These are phyloP conservation scores for Neofusicoccum laricinum DNA, from an alignment of 2,329 filamentous ascomycete species.

Conservation along the genomic window DNA sequence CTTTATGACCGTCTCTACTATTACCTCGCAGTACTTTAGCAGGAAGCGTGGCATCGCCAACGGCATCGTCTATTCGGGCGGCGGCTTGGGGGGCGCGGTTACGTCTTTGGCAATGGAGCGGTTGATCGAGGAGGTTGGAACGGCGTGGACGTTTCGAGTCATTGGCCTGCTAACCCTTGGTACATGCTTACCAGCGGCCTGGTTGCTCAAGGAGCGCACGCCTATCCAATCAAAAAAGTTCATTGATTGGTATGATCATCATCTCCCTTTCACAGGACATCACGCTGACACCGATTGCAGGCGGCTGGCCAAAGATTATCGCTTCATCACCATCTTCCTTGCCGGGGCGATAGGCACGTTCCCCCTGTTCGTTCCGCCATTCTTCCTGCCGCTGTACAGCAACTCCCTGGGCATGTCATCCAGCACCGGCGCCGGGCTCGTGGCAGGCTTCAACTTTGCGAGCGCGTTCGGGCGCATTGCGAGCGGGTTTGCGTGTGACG, in stretches of 20 bases:
- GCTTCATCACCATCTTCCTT: slow-evolving; percentile 54
- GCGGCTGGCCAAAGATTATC: slow-evolving; percentile 52
- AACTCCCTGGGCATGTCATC: slow-evolving; percentile 54
- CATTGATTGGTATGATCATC: slow-evolving; percentile 48
- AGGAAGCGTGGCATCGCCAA: slow-evolving; percentile 55
- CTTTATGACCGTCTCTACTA: slow-evolving; percentile 13
- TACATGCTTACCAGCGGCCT: slow-evolving; percentile 57
- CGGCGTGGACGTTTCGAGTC: slow-evolving; percentile 53
- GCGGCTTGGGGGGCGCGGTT: slow-evolving; percentile 56
- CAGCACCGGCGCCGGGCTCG: slow-evolving; percentile 53
- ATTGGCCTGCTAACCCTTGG: slow-evolving; percentile 52
- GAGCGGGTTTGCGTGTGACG: slow-evolving; percentile 49
- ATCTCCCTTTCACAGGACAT: slow-evolving; percentile 9
- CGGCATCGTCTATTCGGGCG: slow-evolving; percentile 53
- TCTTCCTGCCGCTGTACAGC: slow-evolving; percentile 59
- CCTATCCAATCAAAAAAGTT: slow-evolving; percentile 34
- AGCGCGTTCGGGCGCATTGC: slow-evolving; percentile 57
- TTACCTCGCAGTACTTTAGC: slow-evolving; percentile 54
- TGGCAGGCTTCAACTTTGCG: slow-evolving; percentile 61
- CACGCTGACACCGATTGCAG: slow-evolving; percentile 24
- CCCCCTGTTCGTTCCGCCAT: slow-evolving; percentile 59
- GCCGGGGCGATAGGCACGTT: slow-evolving; percentile 58
- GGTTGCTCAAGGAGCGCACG: slow-evolving; percentile 50
- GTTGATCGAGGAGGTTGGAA: slow-evolving; percentile 46
- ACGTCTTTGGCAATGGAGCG: slow-evolving; percentile 51